Conservation (phyloP, 169 alveolate genomes). For the Plasmodium inui region DNA sequence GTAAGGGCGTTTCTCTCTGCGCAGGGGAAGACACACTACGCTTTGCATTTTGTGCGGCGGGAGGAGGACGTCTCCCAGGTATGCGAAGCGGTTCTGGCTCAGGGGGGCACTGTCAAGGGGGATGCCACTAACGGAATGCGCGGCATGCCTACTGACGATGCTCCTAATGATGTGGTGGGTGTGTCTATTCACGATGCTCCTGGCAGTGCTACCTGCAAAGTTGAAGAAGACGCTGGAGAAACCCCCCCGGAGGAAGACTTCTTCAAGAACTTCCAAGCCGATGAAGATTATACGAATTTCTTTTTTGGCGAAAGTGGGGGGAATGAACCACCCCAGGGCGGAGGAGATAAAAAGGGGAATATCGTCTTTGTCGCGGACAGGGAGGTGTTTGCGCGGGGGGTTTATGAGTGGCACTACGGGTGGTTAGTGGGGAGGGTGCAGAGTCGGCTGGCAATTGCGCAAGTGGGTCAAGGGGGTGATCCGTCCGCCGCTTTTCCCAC, state of each 20-base stretch:
- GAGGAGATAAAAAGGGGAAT: background rate
- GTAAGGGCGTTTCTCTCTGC: background rate
- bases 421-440: background rate
- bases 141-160: background rate
- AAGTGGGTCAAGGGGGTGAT: background rate
- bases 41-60: slow-evolving; percentile 4
- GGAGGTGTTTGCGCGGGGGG: background rate
- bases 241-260: background rate
- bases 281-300: background rate
- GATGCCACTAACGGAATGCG: background rate
- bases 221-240: background rate
- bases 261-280: background rate
- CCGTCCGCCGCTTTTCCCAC: background rate
- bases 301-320: background rate
- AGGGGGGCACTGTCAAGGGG: background rate
- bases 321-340: background rate
- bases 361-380: background rate
- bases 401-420: background rate
- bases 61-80: background rate
- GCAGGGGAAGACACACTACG: background rate
- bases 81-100: background rate
- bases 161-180: too few relatives aligned
- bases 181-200: too few relatives aligned
- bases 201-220: background rate
- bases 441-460: background rate